Conservation (phyloP, 805 yeast species). For the Maudiozyma turicensis region DNA sequence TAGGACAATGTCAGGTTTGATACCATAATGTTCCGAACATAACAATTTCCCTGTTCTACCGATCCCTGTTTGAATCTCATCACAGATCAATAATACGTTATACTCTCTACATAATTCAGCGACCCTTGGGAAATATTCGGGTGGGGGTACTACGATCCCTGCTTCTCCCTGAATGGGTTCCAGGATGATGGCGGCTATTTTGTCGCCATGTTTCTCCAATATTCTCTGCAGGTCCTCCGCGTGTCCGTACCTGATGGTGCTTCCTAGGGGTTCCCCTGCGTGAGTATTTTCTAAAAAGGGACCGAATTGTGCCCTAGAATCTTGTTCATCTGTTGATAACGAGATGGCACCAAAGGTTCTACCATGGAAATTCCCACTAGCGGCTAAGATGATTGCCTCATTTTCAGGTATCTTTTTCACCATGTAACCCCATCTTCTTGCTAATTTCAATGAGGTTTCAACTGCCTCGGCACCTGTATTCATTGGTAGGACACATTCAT, state of each 20-base stretch:
- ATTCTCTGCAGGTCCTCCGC: slow-evolving; percentile 83
- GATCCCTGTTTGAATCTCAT: slow-evolving; percentile 95
- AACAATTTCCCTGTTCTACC: slow-evolving; percentile 94
- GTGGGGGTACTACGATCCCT: slow-evolving; percentile 91
- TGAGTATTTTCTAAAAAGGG: slow-evolving; percentile 82
- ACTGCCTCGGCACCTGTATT: slow-evolving; percentile 99
- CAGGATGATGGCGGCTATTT: slow-evolving; percentile 79
- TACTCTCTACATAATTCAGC: slow-evolving; percentile 66
- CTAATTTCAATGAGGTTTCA: slow-evolving; percentile 86
- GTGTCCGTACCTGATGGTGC: slow-evolving; percentile 65
- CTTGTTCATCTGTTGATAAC: slow-evolving; percentile 85
- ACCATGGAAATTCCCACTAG: slow-evolving; percentile 90
- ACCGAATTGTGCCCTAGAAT: slow-evolving; percentile 80
- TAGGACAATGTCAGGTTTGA: slow-evolving; percentile 81
- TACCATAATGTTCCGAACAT: slow-evolving; percentile 77
- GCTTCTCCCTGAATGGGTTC: slow-evolving; percentile 99
- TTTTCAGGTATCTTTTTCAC: slow-evolving; percentile 73
- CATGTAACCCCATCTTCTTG: slow-evolving; percentile 95
- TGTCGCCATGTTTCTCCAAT: slow-evolving; percentile 72
- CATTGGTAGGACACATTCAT: slow-evolving; percentile 93
- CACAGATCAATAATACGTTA: slow-evolving; percentile 85
- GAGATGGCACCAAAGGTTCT: slow-evolving; percentile 92
- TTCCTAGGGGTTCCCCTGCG: slow-evolving; percentile 65
- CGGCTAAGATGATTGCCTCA: slow-evolving; percentile 82
- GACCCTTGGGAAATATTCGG: slow-evolving; percentile 65